Percentiles rank a stretch among this genome's conserved stretches.
Conservation (phyloP, 2,329 filamentous ascomycete species). For the Pestalotiopsis sp. region DNA sequence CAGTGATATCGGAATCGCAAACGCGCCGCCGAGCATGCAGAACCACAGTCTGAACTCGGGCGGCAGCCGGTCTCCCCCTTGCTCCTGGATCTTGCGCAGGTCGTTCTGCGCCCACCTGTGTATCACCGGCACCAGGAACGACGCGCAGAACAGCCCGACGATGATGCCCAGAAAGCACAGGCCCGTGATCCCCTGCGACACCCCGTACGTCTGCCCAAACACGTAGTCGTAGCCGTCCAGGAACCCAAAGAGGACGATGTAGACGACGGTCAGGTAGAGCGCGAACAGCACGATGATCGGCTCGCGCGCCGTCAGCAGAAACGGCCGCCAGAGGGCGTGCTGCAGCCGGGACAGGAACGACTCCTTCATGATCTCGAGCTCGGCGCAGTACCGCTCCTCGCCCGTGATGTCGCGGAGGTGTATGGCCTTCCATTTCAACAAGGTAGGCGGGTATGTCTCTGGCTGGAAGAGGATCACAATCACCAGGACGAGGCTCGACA, state of each 20-base stretch:
- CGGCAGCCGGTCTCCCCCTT: slow-evolving; percentile 14
- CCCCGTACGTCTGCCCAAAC: slow-evolving; percentile 41
- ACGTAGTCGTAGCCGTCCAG: slow-evolving; percentile 50
- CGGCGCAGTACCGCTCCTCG: slow-evolving; percentile 25
- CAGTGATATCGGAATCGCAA: slow-evolving; percentile 40
- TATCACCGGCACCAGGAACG: slow-evolving; percentile 28
- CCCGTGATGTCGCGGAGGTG: slow-evolving; percentile 27
- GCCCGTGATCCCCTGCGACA: slow-evolving; percentile 39
- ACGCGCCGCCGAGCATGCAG: slow-evolving; percentile 40
- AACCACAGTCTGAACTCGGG: slow-evolving; percentile 39
- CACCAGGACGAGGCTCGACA: slow-evolving; percentile 21
- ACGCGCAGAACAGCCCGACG: slow-evolving; percentile 35
- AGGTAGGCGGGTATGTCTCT: slow-evolving; percentile 32
- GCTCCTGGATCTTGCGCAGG: slow-evolving; percentile 10
- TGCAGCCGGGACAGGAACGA: slow-evolving; percentile 23
- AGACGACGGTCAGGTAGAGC: slow-evolving; percentile 50
- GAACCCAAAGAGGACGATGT: slow-evolving; percentile 53
- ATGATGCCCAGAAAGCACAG: slow-evolving; percentile 41
- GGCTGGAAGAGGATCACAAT: slow-evolving; percentile 26
- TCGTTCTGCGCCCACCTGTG: slow-evolving; percentile 27
- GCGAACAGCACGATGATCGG: slow-evolving; percentile 42
- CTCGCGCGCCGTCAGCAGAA: slow-evolving; percentile 34
- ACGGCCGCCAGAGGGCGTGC: slow-evolving; percentile 25
- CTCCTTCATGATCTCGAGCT: slow-evolving; percentile 22
- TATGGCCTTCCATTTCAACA: slow-evolving; percentile 30